Base-by-base conservation (phyloP, 192 early-diverging fungal species). In the Martensiomyces pterosporus region DNA sequence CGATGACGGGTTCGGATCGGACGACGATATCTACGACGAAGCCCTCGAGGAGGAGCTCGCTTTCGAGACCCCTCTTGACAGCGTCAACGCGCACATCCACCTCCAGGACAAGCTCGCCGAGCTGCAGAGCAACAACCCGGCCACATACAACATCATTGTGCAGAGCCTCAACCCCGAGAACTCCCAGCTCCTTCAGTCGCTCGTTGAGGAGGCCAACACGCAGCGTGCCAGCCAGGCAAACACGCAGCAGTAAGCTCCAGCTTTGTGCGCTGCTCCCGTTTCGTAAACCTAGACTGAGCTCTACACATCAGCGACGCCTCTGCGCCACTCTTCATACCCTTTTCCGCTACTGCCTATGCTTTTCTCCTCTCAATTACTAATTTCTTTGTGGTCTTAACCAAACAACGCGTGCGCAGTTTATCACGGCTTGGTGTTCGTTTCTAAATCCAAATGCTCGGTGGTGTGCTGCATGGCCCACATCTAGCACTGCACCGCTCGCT, bases 61-160 rank as follows among this genome's bases (percentile, higher is more conserved):
- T 19, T 85, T 88, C 29, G 86, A 89, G 57, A 84, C 86, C 25
- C 87, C 87, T 16, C 64, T 91, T 46, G 89, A 91, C 59, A 71
- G 81, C 38, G 57, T 91, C 38, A 79, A 91, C 58, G 79, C 84
- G 4, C 88, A 89, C 60, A 56, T 85, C 24, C 69, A 74, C 43
- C 84, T 91, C 64, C 79, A 83, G 38, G 80, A 84, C 52, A 75
- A 77, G 43, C 83, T 90, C 27, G 39, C 51, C 2, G 60, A 64
- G 53, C 55, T 68, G 39, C 62, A 76, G 53, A 45, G n/a, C 37
- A 13, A 41, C 29, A 67, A 76, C 50, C 9, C 52, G 1, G 57
- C 60, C 6, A 55, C 56, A 2, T 76, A 76, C 47, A 39, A 57
- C 22, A 51, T 58, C 0, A 52, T 67, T 13, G 39, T 59, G 15